Conservation (phyloP, 108 stramenopile genomes). For the Fragilaria crotonensis region DNA sequence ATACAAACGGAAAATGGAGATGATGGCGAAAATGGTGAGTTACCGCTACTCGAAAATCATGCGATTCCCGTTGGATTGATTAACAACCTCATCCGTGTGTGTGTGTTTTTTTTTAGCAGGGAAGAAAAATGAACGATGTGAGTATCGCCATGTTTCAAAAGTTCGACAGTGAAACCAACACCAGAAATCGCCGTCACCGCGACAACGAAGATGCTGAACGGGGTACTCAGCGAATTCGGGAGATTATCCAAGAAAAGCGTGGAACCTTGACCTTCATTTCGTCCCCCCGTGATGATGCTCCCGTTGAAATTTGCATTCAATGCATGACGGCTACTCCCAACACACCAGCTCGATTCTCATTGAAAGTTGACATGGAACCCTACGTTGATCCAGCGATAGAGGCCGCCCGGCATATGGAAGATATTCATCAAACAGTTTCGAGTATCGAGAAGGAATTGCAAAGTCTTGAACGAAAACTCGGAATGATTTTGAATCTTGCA, state of each 20-base stretch:
- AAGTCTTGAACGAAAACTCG: background rate
- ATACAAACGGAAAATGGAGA: background rate
- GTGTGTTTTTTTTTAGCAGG: background rate
- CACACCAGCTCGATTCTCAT: background rate
- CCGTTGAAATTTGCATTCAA: constrained; percentile 8
- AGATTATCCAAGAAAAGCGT: background rate
- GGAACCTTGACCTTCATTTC: background rate
- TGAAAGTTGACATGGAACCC: background rate
- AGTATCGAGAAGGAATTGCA: background rate
- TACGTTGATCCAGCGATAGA: background rate
- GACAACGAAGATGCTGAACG: background rate
- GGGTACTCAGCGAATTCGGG: background rate
- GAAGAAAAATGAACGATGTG: background rate
- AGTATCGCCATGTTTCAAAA: background rate
- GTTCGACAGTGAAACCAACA: background rate
- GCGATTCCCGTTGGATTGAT: background rate
- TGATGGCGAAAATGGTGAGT: background rate
- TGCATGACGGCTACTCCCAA: background rate
- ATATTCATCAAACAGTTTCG: background rate
- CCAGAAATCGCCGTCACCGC: background rate
- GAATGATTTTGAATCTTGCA: background rate
- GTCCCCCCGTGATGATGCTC: constrained; percentile 1
- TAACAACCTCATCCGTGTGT: background rate
- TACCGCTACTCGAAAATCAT: background rate
- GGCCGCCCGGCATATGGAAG: background rate